These are phyloP conservation scores for Blepharisma stoltei DNA, from an alignment of 73 alveolate genomes.

Conservation along the genomic window DNA sequence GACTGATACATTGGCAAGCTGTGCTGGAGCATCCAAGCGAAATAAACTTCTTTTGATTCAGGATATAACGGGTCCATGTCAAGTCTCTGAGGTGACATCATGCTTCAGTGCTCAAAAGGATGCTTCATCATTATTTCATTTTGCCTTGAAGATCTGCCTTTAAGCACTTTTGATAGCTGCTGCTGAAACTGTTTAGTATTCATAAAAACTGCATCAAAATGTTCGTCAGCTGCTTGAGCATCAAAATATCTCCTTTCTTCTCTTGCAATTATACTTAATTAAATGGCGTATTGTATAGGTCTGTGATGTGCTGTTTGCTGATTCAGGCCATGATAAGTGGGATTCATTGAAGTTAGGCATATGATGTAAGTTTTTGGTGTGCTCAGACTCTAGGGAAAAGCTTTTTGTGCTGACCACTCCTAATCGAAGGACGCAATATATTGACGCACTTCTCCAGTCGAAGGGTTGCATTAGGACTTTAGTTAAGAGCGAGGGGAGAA, in stretches of 20 bases:
- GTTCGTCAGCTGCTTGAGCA: constrained; percentile 26
- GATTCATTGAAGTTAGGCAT: too few species aligned
- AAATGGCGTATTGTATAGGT: too few species aligned
- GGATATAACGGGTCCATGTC: not conserved
- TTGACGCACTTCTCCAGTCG: too few species aligned
- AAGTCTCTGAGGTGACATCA: not conserved
- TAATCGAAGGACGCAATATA: too few species aligned
- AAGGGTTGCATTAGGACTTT: too few species aligned
- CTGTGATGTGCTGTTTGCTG: too few species aligned
- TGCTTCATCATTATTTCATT: constrained; percentile 13
- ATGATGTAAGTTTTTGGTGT: too few species aligned
- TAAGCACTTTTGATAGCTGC: not conserved
- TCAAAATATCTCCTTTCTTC: not conserved
- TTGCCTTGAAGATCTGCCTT: constrained; percentile 22
- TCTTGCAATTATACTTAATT: constrained; percentile 43
- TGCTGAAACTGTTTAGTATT: constrained; percentile 12
- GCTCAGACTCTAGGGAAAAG: too few species aligned
- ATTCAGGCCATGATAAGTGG: too few species aligned
- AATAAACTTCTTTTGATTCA: not conserved
- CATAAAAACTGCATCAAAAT: constrained; percentile 25
- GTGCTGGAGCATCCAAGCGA: constrained; percentile 11
- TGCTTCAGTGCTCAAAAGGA: constrained; percentile 31
- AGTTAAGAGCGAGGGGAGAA: too few species aligned
- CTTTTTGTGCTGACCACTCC: too few species aligned
- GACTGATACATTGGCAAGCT: not conserved